These are phyloP conservation scores for Stereum hirsutum DNA, from an alignment of 1,284 basidiomycete genomes.

Conservation along the genomic window DNA sequence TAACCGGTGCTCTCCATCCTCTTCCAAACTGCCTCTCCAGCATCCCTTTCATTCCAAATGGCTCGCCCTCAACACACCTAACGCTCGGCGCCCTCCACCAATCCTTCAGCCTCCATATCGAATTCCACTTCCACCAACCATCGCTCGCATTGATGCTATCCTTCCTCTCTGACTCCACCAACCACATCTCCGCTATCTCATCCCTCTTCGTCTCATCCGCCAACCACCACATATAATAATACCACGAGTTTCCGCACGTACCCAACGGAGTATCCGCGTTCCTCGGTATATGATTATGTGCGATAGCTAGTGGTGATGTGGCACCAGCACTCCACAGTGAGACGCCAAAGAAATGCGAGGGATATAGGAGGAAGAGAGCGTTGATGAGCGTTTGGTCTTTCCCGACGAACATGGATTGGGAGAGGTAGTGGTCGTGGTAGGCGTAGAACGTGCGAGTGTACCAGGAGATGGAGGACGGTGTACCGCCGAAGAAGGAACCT, in stretches of 20 bases:
- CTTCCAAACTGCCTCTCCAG: slow-evolving; percentile 1
- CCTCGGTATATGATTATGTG: slow-evolving; percentile 1
- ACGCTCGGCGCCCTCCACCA: too few species aligned
- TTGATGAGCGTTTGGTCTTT: slow-evolving; percentile 47
- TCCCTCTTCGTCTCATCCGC: slow-evolving; percentile 21
- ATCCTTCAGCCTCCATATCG: too few species aligned
- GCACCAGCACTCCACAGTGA: slow-evolving; percentile 15
- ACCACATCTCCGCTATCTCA: slow-evolving; percentile 20
- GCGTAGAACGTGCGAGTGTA: slow-evolving; percentile 34
- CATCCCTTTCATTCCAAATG: neutral
- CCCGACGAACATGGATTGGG: slow-evolving; percentile 35
- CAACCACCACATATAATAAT: slow-evolving; percentile 41
- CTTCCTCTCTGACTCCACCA: neutral
- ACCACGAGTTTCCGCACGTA: slow-evolving; percentile 33
- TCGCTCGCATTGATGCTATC: neutral
- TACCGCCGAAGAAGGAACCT: slow-evolving; percentile 51
- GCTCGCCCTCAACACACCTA: neutral
- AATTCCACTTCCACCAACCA: too few species aligned
- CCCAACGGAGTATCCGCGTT: slow-evolving; percentile 20
- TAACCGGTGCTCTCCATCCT: too few species aligned
- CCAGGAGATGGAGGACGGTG: slow-evolving; percentile 30
- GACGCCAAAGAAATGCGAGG: slow-evolving; percentile 33
- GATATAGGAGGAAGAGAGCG: slow-evolving; percentile 35
- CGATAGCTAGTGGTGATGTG: too few species aligned
- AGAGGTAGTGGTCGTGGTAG: slow-evolving; percentile 39